Conservation (phyloP, 179 eudicot genomes). For the Heliamphora pulchella region DNA sequence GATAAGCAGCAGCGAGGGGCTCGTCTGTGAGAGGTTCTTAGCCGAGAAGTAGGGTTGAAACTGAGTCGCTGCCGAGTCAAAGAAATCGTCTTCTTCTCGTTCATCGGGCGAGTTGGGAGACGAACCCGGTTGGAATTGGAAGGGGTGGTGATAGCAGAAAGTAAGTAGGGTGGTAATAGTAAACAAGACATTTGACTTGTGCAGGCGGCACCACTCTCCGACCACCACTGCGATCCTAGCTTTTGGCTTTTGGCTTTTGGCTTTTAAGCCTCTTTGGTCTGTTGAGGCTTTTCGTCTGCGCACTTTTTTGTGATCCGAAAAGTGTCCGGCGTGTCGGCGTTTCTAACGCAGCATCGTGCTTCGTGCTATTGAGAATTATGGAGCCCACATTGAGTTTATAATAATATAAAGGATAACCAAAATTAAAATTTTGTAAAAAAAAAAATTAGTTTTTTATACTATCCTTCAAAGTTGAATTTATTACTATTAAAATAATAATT, state of each 20-base stretch:
- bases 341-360: no score
- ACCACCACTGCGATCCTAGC: not conserved
- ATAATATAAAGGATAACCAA: no score
- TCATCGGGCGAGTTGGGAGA: conserved; percentile 6
- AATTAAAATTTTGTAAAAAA: no score
- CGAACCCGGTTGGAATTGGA: conserved; percentile 8
- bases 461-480: no score
- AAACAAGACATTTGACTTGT: conserved; percentile 17
- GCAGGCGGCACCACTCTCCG: not conserved
- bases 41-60: conserved; percentile 11
- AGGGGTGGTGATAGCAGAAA: conserved; percentile 16
- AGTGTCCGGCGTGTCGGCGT: no score
- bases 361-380: no score
- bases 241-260: not conserved
- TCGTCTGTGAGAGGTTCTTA: conserved; percentile 8
- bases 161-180: conserved; percentile 12
- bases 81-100: conserved; percentile 2
- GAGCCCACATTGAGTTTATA: no score
- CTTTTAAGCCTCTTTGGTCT: not conserved
- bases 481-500: no score
- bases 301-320: no score
- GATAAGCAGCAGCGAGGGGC: conserved; percentile 20
- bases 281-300: not conserved
- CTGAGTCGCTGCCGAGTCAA: conserved; percentile 21
- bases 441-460: no score